Conservation (phyloP, 768 basidiomycete genomes). For the Termitomyces sp. region DNA sequence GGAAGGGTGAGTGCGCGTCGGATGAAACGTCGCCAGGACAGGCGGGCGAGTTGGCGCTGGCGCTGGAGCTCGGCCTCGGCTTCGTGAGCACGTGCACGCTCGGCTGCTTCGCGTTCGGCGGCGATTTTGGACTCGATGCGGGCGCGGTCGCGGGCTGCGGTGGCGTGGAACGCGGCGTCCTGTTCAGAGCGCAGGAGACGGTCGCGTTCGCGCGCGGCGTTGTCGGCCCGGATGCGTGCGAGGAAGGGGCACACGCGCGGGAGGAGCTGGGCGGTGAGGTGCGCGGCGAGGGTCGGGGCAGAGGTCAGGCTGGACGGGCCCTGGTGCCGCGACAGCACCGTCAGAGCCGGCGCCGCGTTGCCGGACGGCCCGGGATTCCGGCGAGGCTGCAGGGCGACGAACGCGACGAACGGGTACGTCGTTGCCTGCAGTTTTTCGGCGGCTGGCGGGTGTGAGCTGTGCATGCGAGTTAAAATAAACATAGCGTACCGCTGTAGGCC, state of each 20-base stretch:
- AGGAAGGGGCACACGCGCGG: slow-evolving; percentile 82
- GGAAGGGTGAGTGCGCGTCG: slow-evolving; percentile 30
- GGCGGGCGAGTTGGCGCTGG: background rate
- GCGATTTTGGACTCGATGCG: slow-evolving; percentile 52
- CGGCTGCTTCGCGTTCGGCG: slow-evolving; percentile 27
- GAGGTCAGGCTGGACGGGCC: slow-evolving; percentile 61
- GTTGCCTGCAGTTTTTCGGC: slow-evolving; percentile 79
- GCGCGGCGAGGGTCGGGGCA: slow-evolving; percentile 52
- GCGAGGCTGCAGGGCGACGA: slow-evolving; percentile 80
- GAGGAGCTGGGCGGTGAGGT: slow-evolving; percentile 67
- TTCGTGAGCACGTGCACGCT: slow-evolving; percentile 27
- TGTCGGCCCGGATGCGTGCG: slow-evolving; percentile 46
- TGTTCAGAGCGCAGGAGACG: slow-evolving; percentile 73
- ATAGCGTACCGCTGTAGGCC: slow-evolving; percentile 59
- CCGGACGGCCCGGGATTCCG: slow-evolving; percentile 34
- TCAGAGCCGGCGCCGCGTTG: slow-evolving; percentile 45
- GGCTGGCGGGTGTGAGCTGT: background rate
- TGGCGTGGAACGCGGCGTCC: slow-evolving; percentile 36
- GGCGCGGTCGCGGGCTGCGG: background rate
- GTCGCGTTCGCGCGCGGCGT: slow-evolving; percentile 45
- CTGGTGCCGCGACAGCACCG: slow-evolving; percentile 82
- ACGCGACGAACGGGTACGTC: slow-evolving; percentile 91
- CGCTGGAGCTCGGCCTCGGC: slow-evolving; percentile 21
- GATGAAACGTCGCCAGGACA: slow-evolving; percentile 41
- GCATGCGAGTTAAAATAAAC: slow-evolving; percentile 66